Conservation (phyloP, 139 green algal species). For the Trebouxia sp. region DNA sequence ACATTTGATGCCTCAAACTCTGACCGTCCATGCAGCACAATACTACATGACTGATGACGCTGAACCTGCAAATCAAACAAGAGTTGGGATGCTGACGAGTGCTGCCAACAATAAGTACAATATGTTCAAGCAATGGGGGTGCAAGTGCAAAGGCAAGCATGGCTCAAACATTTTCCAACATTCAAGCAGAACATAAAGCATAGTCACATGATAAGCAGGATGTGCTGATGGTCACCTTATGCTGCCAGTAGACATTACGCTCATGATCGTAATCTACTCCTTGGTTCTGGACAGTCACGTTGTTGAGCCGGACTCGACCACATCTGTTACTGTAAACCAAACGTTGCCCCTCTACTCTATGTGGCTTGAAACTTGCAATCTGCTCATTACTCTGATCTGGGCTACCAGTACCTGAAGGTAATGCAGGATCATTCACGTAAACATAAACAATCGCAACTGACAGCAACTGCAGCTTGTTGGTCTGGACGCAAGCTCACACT, state of each 20-base stretch:
- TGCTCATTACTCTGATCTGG: neutral
- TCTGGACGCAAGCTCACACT: no score
- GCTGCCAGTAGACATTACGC: constrained; percentile 83
- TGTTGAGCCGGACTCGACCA: constrained; percentile 75
- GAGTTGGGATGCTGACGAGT: neutral
- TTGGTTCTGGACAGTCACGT: constrained; percentile 83
- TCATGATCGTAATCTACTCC: constrained; percentile 81
- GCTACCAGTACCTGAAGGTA: neutral
- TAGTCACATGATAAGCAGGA: no score
- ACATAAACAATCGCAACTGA: no score
- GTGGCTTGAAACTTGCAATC: neutral
- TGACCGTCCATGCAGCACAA: constrained; percentile 80
- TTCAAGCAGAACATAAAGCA: no score
- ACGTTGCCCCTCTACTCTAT: neutral
- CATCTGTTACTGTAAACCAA: constrained; percentile 37
- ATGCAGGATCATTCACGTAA: no score
- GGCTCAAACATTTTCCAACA: neutral
- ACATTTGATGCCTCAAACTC: constrained; percentile 90
- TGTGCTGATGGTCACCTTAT: no score
- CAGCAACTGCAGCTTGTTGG: no score
- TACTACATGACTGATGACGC: constrained; percentile 60
- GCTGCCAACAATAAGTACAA: neutral
- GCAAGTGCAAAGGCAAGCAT: neutral
- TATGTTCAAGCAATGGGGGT: neutral
- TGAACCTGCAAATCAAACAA: constrained; percentile 42